Evolutionary conservation across 1,284 basidiomycete genomes (phyloP).

Genomic region (Ustilago nuda): DNA sequence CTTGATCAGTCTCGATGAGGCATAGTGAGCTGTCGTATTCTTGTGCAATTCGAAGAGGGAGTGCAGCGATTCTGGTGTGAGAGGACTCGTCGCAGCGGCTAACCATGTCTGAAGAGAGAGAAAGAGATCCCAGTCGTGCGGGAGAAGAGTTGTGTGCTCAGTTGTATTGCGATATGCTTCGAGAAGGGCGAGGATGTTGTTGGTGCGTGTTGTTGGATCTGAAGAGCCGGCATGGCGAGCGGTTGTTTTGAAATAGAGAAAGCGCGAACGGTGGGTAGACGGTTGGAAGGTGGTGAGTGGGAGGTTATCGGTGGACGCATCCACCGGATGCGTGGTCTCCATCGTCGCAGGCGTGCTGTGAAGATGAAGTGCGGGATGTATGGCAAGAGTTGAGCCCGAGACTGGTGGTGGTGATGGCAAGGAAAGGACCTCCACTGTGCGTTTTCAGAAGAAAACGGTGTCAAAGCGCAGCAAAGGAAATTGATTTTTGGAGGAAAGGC

Average conservation of each 20-base stretch:
- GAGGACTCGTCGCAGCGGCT: conserved; percentile 19
- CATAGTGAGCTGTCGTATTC: conserved; percentile 19
- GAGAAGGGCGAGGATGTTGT: conserved; percentile 21
- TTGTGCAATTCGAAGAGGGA: conserved; percentile 44
- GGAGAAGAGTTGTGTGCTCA: conserved; percentile 1
- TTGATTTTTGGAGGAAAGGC: not conserved
- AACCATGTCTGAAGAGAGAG: conserved; percentile 32
- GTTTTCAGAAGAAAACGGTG: not conserved
- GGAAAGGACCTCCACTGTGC: not conserved
- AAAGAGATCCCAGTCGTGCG: conserved; percentile 35
- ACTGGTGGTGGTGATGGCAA: not conserved
- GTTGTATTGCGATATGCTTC: conserved; percentile 25
- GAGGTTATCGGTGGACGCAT: not conserved
- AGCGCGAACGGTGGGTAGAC: conserved; percentile 31
- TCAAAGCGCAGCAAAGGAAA: not conserved
- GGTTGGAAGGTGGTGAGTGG: conserved; percentile 21
- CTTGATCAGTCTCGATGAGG: conserved; percentile 29
- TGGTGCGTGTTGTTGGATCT: conserved; percentile 20
- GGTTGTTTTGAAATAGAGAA: conserved; percentile 30
- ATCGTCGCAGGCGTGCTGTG: not conserved
- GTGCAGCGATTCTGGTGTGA: conserved; percentile 31
- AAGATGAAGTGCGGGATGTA: not conserved
- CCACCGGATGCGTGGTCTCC: not conserved
- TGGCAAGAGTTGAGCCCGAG: not conserved
- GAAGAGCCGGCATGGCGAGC: conserved; percentile 28